Conservation (phyloP, 176 grass and related monocot species). For the Thinopyrum elongatum region DNA sequence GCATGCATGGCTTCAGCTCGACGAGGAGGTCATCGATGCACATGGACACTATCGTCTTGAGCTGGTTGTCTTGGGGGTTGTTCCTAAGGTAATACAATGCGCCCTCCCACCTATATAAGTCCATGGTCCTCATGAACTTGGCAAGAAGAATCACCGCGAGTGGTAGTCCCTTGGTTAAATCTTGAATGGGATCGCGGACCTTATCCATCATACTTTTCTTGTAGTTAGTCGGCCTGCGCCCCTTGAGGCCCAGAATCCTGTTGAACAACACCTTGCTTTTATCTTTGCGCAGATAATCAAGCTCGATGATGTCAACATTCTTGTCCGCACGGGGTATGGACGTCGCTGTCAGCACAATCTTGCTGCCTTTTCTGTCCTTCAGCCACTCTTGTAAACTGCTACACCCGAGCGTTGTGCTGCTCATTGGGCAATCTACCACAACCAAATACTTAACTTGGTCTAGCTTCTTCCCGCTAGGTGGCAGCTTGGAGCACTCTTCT, state of each 20-base stretch:
- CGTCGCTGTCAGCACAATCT: neutral
- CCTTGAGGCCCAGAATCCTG: neutral
- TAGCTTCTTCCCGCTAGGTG: too few relatives aligned
- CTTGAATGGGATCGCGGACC: neutral
- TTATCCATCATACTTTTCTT: neutral
- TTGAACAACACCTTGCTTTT: neutral
- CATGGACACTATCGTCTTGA: neutral
- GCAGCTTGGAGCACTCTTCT: neutral
- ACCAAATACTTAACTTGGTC: too few relatives aligned
- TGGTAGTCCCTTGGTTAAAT: neutral
- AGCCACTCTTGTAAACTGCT: too few relatives aligned
- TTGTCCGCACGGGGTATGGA: neutral
- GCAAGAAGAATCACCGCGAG: neutral
- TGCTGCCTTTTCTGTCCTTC: neutral
- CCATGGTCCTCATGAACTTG: conserved; percentile 5
- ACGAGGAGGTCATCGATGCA: conserved; percentile 7
- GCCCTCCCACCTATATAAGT: neutral
- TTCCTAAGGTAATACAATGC: neutral
- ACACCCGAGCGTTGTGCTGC: too few relatives aligned
- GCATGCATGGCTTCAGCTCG: neutral
- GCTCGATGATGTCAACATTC: neutral
- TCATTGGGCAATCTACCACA: too few relatives aligned
- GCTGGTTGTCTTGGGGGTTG: neutral
- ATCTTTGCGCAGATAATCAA: neutral
- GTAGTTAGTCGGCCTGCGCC: neutral